These are phyloP conservation scores for Fusarium brachygibbosum DNA, from an alignment of 2,329 filamentous ascomycete species.

Conservation along the genomic window DNA sequence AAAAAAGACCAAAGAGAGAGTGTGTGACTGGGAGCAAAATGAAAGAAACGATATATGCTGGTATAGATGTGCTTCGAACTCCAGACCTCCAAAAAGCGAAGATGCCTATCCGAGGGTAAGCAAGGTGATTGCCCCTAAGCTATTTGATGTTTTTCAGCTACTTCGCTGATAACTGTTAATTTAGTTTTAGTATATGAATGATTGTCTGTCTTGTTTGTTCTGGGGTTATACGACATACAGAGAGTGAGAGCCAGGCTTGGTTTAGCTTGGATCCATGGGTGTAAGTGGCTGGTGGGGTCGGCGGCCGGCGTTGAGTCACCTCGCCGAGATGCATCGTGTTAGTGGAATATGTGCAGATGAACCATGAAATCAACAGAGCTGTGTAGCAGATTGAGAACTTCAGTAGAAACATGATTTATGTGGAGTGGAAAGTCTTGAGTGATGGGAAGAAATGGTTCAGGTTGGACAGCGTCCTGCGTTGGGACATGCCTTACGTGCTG, in stretches of 20 bases:
- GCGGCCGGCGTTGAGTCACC: constrained; percentile 21
- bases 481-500: too few relatives aligned
- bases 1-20: background rate
- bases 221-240: background rate
- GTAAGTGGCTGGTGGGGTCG: constrained; percentile 10
- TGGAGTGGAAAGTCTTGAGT: too few relatives aligned
- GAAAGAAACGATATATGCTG: too few relatives aligned
- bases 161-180: constrained; percentile 3
- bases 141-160: background rate
- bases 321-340: background rate
- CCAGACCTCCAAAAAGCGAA: constrained; percentile 14
- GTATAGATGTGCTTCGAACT: background rate
- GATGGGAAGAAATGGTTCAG: too few relatives aligned
- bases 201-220: background rate
- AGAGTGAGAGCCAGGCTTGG: background rate
- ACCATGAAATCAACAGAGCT: too few relatives aligned
- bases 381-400: too few relatives aligned
- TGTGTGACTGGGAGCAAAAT: background rate
- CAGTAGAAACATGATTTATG: too few relatives aligned
- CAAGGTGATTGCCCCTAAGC: background rate
- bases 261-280: background rate
- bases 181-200: constrained; percentile 4
- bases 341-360: background rate
- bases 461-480: too few relatives aligned
- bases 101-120: background rate